Percentiles rank a stretch among this genome's conserved stretches.
phyloP scores from a whole-genome alignment of 306 rosid genomes.

The Vigna radiata region DNA sequence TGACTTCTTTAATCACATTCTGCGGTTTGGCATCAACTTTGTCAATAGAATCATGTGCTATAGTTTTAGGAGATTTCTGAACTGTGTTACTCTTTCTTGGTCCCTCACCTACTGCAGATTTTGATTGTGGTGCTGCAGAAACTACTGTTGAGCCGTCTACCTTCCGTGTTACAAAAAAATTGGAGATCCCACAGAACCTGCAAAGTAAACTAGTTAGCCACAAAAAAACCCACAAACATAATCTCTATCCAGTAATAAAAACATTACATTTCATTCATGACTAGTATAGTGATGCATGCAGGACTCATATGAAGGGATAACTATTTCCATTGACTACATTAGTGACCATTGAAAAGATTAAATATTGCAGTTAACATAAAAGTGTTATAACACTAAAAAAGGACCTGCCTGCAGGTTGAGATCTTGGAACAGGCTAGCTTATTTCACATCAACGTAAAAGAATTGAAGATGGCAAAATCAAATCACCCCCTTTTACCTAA shows the following conservation, averaged over 20 bases:
- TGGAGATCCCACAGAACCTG: slow-evolving; percentile 88
- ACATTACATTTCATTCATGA: slow-evolving; percentile 14
- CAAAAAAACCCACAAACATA: slow-evolving; percentile 30
- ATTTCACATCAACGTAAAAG: slow-evolving; percentile 20
- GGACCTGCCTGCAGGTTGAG: slow-evolving; percentile 20
- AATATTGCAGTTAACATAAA: not conserved
- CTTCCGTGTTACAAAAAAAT: slow-evolving; percentile 68
- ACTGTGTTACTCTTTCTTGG: slow-evolving; percentile 47
- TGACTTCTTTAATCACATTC: slow-evolving; percentile 64
- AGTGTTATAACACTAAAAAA: not conserved
- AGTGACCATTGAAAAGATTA: slow-evolving; percentile 1
- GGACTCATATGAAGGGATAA: not conserved
- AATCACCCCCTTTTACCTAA: not conserved
- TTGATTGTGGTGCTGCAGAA: slow-evolving; percentile 52
- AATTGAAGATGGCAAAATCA: slow-evolving; percentile 4
- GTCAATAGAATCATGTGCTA: slow-evolving; percentile 49
- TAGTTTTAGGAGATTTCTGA: slow-evolving; percentile 48
- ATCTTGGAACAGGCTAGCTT: slow-evolving; percentile 22
- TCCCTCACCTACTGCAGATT: slow-evolving; percentile 48
- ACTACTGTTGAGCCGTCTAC: slow-evolving; percentile 55
- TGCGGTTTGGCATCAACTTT: slow-evolving; percentile 54
- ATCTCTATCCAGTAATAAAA: slow-evolving; percentile 3
- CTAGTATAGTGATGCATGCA: not conserved
- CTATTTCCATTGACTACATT: slow-evolving; percentile 9
- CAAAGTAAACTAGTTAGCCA: slow-evolving; percentile 41